Conservation (phyloP, 2,329 filamentous ascomycete species). For the Fusarium sp. region DNA sequence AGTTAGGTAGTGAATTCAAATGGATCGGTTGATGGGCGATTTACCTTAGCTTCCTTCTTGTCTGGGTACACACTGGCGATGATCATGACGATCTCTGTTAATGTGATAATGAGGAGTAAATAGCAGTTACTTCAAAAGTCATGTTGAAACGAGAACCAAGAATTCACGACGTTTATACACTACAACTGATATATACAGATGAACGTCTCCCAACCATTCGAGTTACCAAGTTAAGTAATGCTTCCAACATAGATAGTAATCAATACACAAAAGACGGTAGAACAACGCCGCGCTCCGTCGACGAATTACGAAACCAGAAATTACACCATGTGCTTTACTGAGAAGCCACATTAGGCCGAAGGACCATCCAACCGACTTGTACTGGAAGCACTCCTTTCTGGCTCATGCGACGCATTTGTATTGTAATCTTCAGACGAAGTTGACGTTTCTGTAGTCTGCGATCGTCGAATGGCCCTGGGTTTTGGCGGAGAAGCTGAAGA, state of each 20-base stretch:
- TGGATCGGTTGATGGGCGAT: slow-evolving; percentile 34
- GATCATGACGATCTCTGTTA: neutral
- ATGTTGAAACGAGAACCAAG: neutral
- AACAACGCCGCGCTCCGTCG: slow-evolving; percentile 35
- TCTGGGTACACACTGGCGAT: neutral
- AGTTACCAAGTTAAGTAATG: neutral
- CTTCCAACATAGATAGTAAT: slow-evolving; percentile 9
- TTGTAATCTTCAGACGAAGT: slow-evolving; percentile 16
- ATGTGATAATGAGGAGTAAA: neutral
- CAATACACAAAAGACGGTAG: slow-evolving; percentile 16
- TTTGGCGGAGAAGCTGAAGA: slow-evolving; percentile 15
- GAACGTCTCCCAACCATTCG: neutral
- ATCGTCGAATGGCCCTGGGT: slow-evolving; percentile 13
- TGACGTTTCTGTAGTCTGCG: slow-evolving; percentile 23
- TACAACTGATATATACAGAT: slow-evolving; percentile 20
- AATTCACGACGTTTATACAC: slow-evolving; percentile 24
- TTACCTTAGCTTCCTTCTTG: neutral
- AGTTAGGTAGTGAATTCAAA: slow-evolving; percentile 41
- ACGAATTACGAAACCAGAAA: slow-evolving; percentile 22
- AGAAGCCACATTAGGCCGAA: neutral
- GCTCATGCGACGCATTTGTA: neutral
- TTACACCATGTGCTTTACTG: slow-evolving; percentile 1
- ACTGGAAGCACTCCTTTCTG: slow-evolving; percentile 7
- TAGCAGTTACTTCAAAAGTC: neutral
- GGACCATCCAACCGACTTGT: neutral